Evolutionary conservation across 2,329 filamentous ascomycete species (phyloP).

Genomic region (Epicoccum sorghinum): DNA sequence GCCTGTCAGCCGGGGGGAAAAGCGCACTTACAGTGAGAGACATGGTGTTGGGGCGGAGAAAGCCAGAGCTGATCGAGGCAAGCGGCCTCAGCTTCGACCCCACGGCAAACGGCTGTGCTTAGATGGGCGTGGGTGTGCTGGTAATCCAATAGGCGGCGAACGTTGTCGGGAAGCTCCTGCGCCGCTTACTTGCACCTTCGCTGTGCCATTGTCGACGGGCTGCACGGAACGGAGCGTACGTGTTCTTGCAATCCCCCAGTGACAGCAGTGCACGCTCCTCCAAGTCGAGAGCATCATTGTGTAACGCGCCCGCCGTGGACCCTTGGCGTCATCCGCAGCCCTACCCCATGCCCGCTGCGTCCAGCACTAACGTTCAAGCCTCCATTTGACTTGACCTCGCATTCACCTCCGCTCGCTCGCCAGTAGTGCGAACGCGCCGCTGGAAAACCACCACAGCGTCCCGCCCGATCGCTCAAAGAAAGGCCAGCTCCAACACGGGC

Average conservation of each 20-base stretch:
- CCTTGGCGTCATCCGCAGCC: neutral
- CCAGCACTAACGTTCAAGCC: neutral
- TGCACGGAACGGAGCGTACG: neutral
- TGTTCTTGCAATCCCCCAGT: neutral
- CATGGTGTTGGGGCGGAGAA: conserved; percentile 43
- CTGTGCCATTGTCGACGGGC: conserved; percentile 11
- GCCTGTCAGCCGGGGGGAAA: neutral
- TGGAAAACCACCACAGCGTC: too few species aligned
- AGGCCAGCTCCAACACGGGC: too few species aligned
- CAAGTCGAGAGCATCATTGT: neutral
- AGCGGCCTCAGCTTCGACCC: conserved; percentile 15
- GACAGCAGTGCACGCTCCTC: neutral
- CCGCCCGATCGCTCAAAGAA: too few species aligned
- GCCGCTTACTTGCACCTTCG: conserved; percentile 10
- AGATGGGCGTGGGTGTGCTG: neutral
- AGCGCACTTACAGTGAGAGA: conserved; percentile 52
- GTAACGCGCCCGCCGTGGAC: neutral
- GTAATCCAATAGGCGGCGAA: neutral
- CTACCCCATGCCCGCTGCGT: neutral
- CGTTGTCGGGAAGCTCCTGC: neutral
- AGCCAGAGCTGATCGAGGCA: conserved; percentile 4
- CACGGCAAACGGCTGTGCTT: neutral
- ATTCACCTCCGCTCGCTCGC: too few species aligned
- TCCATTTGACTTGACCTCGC: too few species aligned
- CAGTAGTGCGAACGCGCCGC: too few species aligned